Conservation (phyloP, 768 basidiomycete species). For the Mycena polygramma region DNA sequence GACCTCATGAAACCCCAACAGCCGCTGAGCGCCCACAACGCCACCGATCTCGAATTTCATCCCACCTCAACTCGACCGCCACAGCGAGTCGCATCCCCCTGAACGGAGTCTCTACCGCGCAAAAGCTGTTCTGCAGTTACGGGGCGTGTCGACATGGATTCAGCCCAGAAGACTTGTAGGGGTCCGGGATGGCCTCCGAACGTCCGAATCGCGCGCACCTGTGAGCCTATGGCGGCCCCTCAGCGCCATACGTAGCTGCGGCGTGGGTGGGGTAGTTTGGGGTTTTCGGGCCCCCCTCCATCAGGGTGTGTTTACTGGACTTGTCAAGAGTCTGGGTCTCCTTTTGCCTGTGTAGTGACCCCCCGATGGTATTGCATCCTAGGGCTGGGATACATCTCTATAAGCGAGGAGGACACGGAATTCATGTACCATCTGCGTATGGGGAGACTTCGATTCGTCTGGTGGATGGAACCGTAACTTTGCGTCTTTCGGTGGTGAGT, state of each 20-base stretch:
- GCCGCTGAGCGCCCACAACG: not conserved
- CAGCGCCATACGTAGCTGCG: slow-evolving; percentile 4
- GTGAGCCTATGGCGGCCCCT: slow-evolving; percentile 12
- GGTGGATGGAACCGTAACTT: slow-evolving; percentile 10
- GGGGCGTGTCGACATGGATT: slow-evolving; percentile 7
- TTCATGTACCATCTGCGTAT: not conserved
- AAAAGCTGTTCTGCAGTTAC: slow-evolving; percentile 6
- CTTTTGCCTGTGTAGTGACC: slow-evolving; percentile 19
- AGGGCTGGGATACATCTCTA: slow-evolving; percentile 9
- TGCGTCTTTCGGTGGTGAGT: slow-evolving; percentile 6
- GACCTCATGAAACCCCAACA: too few relatives aligned
- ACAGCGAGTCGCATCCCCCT: not conserved
- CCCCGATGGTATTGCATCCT: slow-evolving; percentile 27
- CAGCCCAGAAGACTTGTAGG: slow-evolving; percentile 29
- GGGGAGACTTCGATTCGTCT: slow-evolving; percentile 17
- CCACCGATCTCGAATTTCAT: not conserved
- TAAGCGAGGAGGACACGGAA: slow-evolving; percentile 21
- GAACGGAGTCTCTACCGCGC: slow-evolving; percentile 20
- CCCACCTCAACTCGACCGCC: not conserved
- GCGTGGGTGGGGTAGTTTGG: slow-evolving; percentile 28
- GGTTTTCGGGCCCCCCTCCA: slow-evolving; percentile 28
- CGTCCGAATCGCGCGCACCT: slow-evolving; percentile 8
- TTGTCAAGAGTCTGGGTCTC: slow-evolving; percentile 15
- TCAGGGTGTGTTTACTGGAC: slow-evolving; percentile 23
- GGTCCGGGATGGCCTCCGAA: slow-evolving; percentile 32